Evolutionary conservation across 257 asterid species (phyloP).

Genomic region (Solanum tarapatanum): DNA sequence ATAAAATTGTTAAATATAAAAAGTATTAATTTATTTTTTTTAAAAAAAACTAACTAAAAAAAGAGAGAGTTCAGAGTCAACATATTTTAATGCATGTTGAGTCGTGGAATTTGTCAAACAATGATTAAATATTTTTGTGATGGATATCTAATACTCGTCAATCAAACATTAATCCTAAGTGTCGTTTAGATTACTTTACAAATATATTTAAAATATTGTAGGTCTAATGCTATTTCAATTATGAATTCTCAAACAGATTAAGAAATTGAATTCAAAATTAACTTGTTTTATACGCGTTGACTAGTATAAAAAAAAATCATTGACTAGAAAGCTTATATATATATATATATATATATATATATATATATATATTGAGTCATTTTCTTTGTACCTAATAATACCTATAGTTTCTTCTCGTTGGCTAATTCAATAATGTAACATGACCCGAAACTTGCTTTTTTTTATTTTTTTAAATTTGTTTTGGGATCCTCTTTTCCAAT

Average conservation of each 20-base stretch:
- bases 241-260: background rate
- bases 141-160: background rate
- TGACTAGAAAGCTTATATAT: too few species aligned
- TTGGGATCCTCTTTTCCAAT: background rate
- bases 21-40: background rate
- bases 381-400: background rate
- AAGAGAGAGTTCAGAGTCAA: background rate
- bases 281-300: too few species aligned
- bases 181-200: background rate
- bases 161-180: background rate
- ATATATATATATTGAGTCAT: background rate
- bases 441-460: background rate
- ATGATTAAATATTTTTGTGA: background rate
- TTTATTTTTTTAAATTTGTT: background rate
- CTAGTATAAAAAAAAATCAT: background rate
- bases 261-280: background rate
- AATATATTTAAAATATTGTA: background rate
- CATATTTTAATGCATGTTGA: background rate
- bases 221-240: background rate
- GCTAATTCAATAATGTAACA: background rate
- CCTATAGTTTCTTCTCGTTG: background rate
- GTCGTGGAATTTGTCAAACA: background rate
- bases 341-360: background rate
- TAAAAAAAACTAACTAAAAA: background rate
- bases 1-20: background rate